Evolutionary conservation across 176 grass and related monocot genomes (phyloP).

Genomic region (Oryza officinalis): DNA sequence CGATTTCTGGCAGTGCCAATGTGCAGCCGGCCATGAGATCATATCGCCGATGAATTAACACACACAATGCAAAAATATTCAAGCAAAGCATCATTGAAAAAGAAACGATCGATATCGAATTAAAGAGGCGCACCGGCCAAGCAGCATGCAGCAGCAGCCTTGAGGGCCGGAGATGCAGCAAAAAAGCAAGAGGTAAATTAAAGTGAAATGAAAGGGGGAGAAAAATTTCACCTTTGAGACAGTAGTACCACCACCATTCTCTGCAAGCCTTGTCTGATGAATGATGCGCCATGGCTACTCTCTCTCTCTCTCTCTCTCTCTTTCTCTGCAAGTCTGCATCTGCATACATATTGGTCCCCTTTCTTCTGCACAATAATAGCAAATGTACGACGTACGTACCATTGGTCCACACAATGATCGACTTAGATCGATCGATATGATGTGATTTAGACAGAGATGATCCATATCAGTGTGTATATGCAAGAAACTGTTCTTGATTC

Average conservation of each 20-base stretch:
- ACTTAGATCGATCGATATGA: neutral
- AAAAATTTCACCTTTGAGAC: constrained; percentile 32
- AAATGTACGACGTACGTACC: constrained; percentile 49
- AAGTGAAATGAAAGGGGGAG: neutral
- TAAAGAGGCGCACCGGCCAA: neutral
- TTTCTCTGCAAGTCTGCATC: neutral
- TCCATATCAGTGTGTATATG: neutral
- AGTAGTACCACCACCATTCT: constrained; percentile 26
- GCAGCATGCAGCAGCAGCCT: neutral
- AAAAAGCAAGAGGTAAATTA: neutral
- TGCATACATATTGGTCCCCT: constrained; percentile 40
- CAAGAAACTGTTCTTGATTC: neutral
- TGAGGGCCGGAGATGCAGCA: neutral
- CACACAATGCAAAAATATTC: neutral
- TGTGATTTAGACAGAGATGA: neutral
- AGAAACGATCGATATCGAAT: neutral
- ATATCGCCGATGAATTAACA: neutral
- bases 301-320: neutral
- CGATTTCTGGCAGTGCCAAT: neutral
- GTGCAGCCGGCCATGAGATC: neutral
- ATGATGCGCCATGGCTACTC: neutral
- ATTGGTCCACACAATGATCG: constrained; percentile 16
- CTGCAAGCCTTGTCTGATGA: constrained; percentile 33
- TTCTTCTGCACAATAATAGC: constrained; percentile 50
- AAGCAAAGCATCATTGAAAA: neutral